phyloP scores from a whole-genome alignment of 1,284 basidiomycete species.

The Golubevia sp. region DNA sequence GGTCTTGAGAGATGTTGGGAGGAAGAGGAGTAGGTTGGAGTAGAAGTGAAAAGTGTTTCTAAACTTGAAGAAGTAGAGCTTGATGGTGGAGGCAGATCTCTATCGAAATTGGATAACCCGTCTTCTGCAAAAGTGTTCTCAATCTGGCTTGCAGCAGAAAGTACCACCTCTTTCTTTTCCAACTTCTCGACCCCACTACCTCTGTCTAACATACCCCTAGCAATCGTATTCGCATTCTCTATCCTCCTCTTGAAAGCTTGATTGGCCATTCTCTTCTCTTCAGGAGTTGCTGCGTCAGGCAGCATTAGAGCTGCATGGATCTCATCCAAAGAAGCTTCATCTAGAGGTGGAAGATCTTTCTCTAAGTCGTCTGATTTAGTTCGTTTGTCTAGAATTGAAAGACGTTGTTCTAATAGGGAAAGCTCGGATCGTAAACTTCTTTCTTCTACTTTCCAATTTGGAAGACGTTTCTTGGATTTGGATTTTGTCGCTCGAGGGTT shows the following conservation, averaged over 20 bases:
- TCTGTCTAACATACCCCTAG: constrained; percentile 9
- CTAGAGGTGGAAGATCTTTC: constrained; percentile 36
- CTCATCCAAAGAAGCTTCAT: constrained; percentile 43
- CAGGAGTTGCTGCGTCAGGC: constrained; percentile 19
- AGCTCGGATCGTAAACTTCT: constrained; percentile 32
- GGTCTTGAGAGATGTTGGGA: no score
- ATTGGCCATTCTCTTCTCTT: constrained; percentile 21
- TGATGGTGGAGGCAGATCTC: no score
- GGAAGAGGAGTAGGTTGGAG: no score
- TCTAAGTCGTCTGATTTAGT: constrained; percentile 29
- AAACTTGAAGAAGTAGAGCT: no score
- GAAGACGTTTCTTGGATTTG: no score
- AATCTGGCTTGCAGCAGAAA: neutral
- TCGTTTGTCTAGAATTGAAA: constrained; percentile 29
- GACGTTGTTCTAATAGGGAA: constrained; percentile 19
- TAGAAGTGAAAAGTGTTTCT: no score
- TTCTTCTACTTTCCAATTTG: neutral
- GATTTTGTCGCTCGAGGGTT: no score
- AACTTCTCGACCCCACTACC: constrained; percentile 3
- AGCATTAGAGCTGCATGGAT: constrained; percentile 42
- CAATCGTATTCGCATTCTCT: neutral
- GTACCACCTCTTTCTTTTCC: neutral
- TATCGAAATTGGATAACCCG: neutral
- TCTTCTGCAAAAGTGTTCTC: no score
- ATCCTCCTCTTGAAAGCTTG: neutral